Evolutionary conservation across 75 land plant genomes (phyloP), one percentile per base, ranked within the genome.

Genomic region (Pinus tabuliformis): DNA sequence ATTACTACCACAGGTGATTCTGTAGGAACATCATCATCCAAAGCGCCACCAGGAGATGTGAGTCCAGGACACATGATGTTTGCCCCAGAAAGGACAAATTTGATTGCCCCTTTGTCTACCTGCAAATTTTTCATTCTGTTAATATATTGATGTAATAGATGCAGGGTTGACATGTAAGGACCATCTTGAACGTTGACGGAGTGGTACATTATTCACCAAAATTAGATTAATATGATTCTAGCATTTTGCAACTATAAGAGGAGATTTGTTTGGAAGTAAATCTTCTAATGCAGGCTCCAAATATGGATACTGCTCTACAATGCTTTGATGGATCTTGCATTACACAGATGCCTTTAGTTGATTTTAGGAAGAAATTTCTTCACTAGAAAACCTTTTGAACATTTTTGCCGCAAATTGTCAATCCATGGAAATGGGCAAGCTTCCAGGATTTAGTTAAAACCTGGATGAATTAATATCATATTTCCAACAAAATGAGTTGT

Each of bases 51-150:
- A 72, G 99, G 91, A 30, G 99, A 96, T 73, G 99, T 96, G 70
- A 96, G 89, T 26, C 99, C 97, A 65, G 99, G 99, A 77, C 99
- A 96, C 99, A 96, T 96, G 78, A 96, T 92, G 65, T 96, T 96
- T 73, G 97, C 97, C 56, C 99, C 97, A 75, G 99, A 74, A 75
- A 94, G 92, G 12, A 96, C 97, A 85, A 94, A 96, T 75, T 90
- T 96, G 73, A 96, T 96, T 6, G 99, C 99, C 58, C 97, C 97
- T 66, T 95, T 87, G 71, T 96, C 99, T 28, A 96, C 99, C 73
- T 90, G 92, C 15, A 96, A 73, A 62, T 88, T 94, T 57, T 92
- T 94, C 99, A 96, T 96, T 75, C 94, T 84, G 64, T 89, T 81
- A 37, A 97, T 97, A 87, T 96, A 96, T 81, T 96, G 97, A 70